Conservation (phyloP, 2,329 filamentous ascomycete species). For the Pyrenochaeta sp. region DNA sequence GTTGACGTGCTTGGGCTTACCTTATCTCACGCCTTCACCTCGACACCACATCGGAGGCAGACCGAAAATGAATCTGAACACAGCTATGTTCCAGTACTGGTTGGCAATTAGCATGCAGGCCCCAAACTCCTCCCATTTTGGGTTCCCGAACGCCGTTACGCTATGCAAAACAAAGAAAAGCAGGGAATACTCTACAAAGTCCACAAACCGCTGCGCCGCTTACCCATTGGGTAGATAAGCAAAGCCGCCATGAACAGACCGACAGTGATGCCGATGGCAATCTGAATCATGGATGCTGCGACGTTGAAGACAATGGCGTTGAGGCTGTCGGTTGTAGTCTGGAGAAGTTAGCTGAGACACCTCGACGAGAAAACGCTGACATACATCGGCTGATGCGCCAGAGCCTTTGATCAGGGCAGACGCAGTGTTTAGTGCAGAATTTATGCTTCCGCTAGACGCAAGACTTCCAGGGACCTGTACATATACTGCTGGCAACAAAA, state of each 20-base stretch:
- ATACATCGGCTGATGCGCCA: conserved; percentile 22
- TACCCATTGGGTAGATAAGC: conserved; percentile 59
- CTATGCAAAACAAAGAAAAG: conserved; percentile 25
- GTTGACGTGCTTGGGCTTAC: conserved; percentile 15
- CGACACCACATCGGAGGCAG: conserved; percentile 22
- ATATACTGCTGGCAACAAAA: conserved; percentile 41
- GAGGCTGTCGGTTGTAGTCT: conserved; percentile 29
- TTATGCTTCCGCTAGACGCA: conserved; percentile 39
- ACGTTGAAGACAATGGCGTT: conserved; percentile 51
- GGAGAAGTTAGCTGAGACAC: too few species aligned
- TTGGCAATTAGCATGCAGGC: conserved; percentile 25
- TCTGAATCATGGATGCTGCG: conserved; percentile 57
- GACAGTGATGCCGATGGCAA: conserved; percentile 61
- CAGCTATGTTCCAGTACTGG: conserved; percentile 21
- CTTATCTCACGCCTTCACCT: conserved; percentile 23
- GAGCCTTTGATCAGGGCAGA: conserved; percentile 34
- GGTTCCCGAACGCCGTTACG: conserved; percentile 22
- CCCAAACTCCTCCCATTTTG: conserved; percentile 12
- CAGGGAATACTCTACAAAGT: conserved; percentile 39
- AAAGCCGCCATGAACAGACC: conserved; percentile 58
- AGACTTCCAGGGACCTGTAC: conserved; percentile 44
- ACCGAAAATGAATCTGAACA: conserved; percentile 12
- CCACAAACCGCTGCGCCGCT: conserved; percentile 51
- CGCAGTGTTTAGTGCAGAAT: conserved; percentile 36
- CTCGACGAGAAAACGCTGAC: conserved; percentile 10